Base-by-base conservation (phyloP, 2,329 filamentous ascomycete genomes). In the Ramularia endophylla region DNA sequence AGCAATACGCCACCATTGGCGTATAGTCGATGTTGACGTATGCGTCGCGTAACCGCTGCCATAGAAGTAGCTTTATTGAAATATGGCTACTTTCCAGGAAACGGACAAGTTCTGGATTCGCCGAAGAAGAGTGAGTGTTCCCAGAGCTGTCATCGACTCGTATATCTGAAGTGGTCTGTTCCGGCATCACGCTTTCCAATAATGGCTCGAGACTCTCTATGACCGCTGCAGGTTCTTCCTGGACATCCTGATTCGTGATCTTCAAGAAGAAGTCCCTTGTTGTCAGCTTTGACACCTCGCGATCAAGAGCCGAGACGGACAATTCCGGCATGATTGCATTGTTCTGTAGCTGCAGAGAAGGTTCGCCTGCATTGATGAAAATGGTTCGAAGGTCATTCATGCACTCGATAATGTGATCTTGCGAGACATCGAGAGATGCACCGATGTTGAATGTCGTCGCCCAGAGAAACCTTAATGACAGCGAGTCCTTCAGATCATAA, bases 231-330 rank as follows among this genome's bases (percentile, higher is more conserved):
- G 90, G 86, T 52, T 95, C 83, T 18, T 20, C 32, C 34, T 83
- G 80, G 44, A 82, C 77, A 43, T 92, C 84, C 27, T 88, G 81
- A 45, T 86, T 84, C 60, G 97, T 97, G 1, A 98, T 77, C 27
- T 82, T 86, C 37, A 88, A 74, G 64, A 98, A 97, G 62, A 97
- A 97, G 58, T 95, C 90, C 78, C 94, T 92, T 0, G 90, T 97
- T 11, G 87, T 95, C 25, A 97, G 74, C 55, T 89, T 88, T 9
- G 87, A 90, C 18, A 95, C 83, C 60, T 98, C 90, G 40, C 87
- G 81, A 48, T 97, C 89, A 6, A 92, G 82, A 0, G 87, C 86
- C n/a, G 77, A 74, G 2, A 80, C 67, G 0, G 90, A 95, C 36
- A 98, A 77, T 48, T 92, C 85, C 0, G 87, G 80, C 81, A 98